Base-by-base conservation (phyloP, 2,329 filamentous ascomycete species). In the Sporothrix humicola region DNA sequence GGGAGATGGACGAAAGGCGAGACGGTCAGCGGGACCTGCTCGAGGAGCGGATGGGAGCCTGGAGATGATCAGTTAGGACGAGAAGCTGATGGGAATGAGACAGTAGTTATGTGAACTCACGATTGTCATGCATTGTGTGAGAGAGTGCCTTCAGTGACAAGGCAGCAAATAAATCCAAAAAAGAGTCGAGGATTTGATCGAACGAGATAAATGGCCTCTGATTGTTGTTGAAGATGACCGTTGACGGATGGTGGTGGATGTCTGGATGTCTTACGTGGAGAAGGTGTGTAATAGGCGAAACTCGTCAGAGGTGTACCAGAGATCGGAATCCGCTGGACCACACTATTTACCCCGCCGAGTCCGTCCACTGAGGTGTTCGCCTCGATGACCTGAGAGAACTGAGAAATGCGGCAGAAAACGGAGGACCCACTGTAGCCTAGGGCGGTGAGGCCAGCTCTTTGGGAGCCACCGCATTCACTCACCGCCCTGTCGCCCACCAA, bases 1-100 rank as follows among this genome's bases (percentile, higher is more conserved):
- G 96, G 96, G 46, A 99, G 91, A 74, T 92, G 92, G 78, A 98
- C 90, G 84, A 98, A 98, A 37, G 96, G 96, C 2, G 95, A 98
- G 61, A 98, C 94, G 69, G 94, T 97, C 72, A 99, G 85, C 44
- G 96, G 94, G 56, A 98, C 90, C 84, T 99, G 96, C 77, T 95
- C 93, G 65, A 99, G 90, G 76, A 98, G 89, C 17, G 92, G 93
- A 83, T 98, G 94, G 17, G 94, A 90, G 77, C 88, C 92, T 94
- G 76, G 10, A 46, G n/a, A 31, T 26, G 20, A 61, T 37, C 7
- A 42, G 59, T 48, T 9, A 48, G 44, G 23, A 54, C 1, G 56
- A 17, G 17, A 26, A 1, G 42, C 17, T 46, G 23, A 15, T 23
- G 44, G 23, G n/a, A n/a, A n/a, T n/a, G n/a, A n/a, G n/a, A n/a